phyloP scores from a whole-genome alignment of 768 basidiomycete genomes.

The Chiua virens region DNA sequence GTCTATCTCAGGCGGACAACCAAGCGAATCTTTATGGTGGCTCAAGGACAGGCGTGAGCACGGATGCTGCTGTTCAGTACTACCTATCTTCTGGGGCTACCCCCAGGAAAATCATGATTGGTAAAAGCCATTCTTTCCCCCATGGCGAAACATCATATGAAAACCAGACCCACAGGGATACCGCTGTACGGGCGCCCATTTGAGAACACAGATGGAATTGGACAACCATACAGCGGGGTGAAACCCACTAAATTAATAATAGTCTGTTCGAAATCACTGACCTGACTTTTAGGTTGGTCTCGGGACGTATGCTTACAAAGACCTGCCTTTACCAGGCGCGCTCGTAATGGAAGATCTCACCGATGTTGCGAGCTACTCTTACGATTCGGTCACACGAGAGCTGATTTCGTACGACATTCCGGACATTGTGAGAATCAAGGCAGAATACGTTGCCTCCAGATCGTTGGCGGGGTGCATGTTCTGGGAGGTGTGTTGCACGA shows the following conservation, averaged over 20 bases:
- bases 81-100: slow-evolving; percentile 64
- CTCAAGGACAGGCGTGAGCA: slow-evolving; percentile 59
- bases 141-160: background rate
- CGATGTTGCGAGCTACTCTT: slow-evolving; percentile 77
- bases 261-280: background rate
- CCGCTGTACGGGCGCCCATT: slow-evolving; percentile 83
- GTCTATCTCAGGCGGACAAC: slow-evolving; percentile 40
- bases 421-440: slow-evolving; percentile 62
- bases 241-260: slow-evolving; percentile 13
- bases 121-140: slow-evolving; percentile 28
- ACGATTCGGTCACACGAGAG: slow-evolving; percentile 63
- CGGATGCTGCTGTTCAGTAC: slow-evolving; percentile 63
- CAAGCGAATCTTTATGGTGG: slow-evolving; percentile 73
- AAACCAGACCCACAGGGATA: slow-evolving; percentile 45
- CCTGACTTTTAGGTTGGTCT: slow-evolving; percentile 55
- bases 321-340: slow-evolving; percentile 63
- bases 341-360: slow-evolving; percentile 64
- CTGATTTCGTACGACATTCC: slow-evolving; percentile 80
- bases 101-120: slow-evolving; percentile 64
- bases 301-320: slow-evolving; percentile 76
- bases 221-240: slow-evolving; percentile 66
- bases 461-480: slow-evolving; percentile 72
- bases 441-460: slow-evolving; percentile 60
- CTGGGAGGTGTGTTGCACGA: slow-evolving; percentile 50
- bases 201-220: slow-evolving; percentile 66